Evolutionary conservation across 2,329 filamentous ascomycete species (phyloP).

Genomic region (Ilyonectria mors-panacis): DNA sequence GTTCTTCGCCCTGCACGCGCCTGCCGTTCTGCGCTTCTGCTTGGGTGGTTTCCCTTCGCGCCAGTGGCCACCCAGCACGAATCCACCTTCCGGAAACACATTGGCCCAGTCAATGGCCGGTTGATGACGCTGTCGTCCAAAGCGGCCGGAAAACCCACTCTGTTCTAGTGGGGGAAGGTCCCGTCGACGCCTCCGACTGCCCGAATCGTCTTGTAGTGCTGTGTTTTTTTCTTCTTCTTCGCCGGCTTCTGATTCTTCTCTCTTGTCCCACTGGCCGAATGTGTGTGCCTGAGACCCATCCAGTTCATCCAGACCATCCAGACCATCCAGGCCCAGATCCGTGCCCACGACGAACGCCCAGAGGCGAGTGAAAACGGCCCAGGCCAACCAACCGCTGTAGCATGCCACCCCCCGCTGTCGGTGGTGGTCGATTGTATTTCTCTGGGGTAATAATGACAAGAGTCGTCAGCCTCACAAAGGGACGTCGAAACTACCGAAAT

Average conservation of each 20-base stretch:
- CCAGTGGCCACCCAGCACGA: not conserved
- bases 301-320: not conserved
- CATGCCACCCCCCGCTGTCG: constrained; percentile 8
- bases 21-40: not conserved
- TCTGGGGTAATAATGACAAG: constrained; percentile 39
- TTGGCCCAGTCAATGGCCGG: constrained; percentile 1
- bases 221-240: not conserved
- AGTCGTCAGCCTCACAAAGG: not conserved
- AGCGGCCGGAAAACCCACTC: constrained; percentile 33
- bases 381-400: constrained; percentile 5
- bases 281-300: not conserved
- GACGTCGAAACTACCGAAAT: constrained; percentile 17
- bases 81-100: constrained; percentile 10
- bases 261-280: not conserved
- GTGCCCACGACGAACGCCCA: constrained; percentile 5
- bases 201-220: not conserved
- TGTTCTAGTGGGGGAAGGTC: constrained; percentile 34
- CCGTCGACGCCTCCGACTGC: not conserved
- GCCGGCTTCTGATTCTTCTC: not conserved
- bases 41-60: not conserved
- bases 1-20: not conserved
- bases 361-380: constrained; percentile 18
- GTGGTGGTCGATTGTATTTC: constrained; percentile 19
- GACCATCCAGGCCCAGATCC: constrained; percentile 23
- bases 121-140: constrained; percentile 2